These are phyloP conservation scores for Oryza rufipogon DNA, from an alignment of 176 grass and related monocot genomes.

Conservation along the genomic window DNA sequence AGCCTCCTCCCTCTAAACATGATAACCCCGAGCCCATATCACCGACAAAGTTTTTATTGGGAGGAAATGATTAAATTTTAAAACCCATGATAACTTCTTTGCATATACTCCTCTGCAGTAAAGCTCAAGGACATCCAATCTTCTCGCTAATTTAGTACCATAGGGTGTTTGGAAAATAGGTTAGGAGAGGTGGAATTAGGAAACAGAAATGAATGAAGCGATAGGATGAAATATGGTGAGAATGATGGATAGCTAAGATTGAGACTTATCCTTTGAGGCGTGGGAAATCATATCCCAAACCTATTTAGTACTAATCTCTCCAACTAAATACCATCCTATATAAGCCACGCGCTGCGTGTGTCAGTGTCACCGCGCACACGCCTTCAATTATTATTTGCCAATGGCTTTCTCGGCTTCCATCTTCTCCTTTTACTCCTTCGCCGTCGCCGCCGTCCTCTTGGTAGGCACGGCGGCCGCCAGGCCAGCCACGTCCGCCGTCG, in stretches of 20 bases:
- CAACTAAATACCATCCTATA: neutral
- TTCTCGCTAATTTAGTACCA: neutral
- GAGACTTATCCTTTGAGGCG: too few species aligned
- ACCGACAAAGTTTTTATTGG: neutral
- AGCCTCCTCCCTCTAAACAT: too few species aligned
- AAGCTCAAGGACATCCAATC: neutral
- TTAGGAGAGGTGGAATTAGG: too few species aligned
- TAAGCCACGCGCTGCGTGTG: too few species aligned
- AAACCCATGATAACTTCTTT: neutral
- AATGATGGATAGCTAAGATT: too few species aligned
- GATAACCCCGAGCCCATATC: too few species aligned
- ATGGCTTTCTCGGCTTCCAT: slow-evolving; percentile 1
- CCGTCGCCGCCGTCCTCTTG: neutral
- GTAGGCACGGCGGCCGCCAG: neutral
- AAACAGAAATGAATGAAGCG: too few species aligned
- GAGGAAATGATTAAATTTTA: neutral
- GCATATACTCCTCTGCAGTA: neutral
- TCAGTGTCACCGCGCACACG: neutral
- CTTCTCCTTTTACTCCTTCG: neutral
- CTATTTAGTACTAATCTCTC: neutral
- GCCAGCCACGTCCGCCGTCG: neutral
- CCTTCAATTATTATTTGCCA: neutral
- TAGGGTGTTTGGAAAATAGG: too few species aligned
- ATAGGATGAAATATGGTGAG: too few species aligned
- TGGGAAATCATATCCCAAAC: too few species aligned